Evolutionary conservation across 768 basidiomycete genomes (phyloP), one percentile per base, ranked within the genome.

Genomic region (Hygrophoropsis aurantiaca): DNA sequence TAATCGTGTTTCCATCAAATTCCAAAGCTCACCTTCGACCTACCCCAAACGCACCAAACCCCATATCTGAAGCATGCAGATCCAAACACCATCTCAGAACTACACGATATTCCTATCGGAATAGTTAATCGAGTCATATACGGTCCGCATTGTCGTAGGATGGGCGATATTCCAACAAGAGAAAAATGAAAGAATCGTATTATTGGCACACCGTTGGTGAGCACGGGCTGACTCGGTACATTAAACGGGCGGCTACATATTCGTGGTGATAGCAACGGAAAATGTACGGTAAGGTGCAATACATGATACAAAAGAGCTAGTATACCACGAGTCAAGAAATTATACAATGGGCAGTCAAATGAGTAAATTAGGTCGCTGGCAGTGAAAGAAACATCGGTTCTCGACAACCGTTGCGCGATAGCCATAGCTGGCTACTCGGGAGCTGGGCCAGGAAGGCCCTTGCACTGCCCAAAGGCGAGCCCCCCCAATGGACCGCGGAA

Each of bases 71-170:
- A 62, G 8, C 71, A 80, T 33, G 73, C 78, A 2, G 62, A 73
- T 43, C 58, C 70, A 1, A 65, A 71, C 50, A 68, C 77, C 21
- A 71, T 79, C 13, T 83, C 87, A 3, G 82, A 84, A 48, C 65
- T 87, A 32, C 89, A 89, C 62, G 91, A 94, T 64, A 80, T 93
- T 52, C 91, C 91, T 4, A 81, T 90, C 42, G 85, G 86, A 11
- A 61, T 90, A 36, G 87, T 92, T 24, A 91, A 91, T 56, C 81
- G 84, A 41, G 81, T 88, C 39, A 57, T 87, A 25, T 90, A 90
- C 48, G 58, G 64, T n/a, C 64, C 60, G 5, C 40, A 27, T 21
- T 25, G 18, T n/a, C 40, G 9, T 10, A 24, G 10, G 26, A 41
- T 41, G 24, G 39, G 25, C 18, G 39, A 21, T 13, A 15, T 24